Evolutionary conservation across 2,329 filamentous ascomycete genomes (phyloP).

Genomic region (Aspergillus bombycis): DNA sequence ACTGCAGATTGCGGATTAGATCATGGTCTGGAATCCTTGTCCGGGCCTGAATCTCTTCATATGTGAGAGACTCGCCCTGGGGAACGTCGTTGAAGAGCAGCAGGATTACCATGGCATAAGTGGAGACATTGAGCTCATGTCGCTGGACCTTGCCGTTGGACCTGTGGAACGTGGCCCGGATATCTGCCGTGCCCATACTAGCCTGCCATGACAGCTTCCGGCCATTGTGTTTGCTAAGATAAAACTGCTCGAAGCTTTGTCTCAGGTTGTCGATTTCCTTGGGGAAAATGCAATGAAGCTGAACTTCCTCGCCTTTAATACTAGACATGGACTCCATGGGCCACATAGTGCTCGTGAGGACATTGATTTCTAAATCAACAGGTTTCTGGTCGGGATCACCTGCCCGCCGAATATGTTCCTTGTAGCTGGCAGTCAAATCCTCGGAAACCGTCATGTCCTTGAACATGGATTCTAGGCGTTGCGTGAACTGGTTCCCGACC

Average conservation of each 20-base stretch:
- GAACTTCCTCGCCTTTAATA: constrained; percentile 53
- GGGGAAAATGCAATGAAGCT: constrained; percentile 69
- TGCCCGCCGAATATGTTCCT: constrained; percentile 65
- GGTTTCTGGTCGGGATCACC: constrained; percentile 62
- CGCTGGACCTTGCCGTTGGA: constrained; percentile 72
- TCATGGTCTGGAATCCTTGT: constrained; percentile 79
- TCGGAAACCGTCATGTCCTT: constrained; percentile 89
- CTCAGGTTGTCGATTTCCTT: constrained; percentile 73
- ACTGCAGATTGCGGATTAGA: constrained; percentile 76
- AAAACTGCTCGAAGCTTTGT: constrained; percentile 85
- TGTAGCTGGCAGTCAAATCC: constrained; percentile 78
- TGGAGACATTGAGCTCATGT: constrained; percentile 90
- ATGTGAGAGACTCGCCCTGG: constrained; percentile 54
- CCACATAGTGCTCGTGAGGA: constrained; percentile 94
- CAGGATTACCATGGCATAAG: constrained; percentile 88
- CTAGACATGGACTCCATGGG: constrained; percentile 82
- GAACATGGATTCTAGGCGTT: constrained; percentile 96
- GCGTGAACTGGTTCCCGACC: constrained; percentile 89
- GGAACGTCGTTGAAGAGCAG: constrained; percentile 83
- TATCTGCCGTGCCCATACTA: constrained; percentile 79
- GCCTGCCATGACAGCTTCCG: constrained; percentile 83
- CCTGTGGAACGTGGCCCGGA: constrained; percentile 77
- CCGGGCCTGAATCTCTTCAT: constrained; percentile 78
- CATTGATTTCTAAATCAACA: constrained; percentile 79
- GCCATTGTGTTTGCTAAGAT: constrained; percentile 83